Conservation (phyloP, 495 filamentous ascomycete genomes). For the Penicillium lagena region DNA sequence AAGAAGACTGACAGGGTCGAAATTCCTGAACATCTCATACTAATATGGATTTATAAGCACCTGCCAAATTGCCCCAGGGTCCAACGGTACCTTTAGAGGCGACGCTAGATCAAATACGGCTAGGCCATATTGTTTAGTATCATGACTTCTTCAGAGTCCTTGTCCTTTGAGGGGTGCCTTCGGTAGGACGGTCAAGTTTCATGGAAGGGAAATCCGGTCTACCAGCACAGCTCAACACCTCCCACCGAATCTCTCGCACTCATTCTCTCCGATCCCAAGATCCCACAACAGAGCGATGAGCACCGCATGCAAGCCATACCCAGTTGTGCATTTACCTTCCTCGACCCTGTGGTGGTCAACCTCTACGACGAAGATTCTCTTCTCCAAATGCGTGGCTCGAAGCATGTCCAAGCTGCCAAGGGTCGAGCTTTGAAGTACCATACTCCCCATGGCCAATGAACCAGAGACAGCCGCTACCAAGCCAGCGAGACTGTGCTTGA, state of each 20-base stretch:
- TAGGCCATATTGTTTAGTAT: too few relatives aligned
- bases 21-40: too few relatives aligned
- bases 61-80: too few relatives aligned
- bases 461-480: neutral
- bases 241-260: conserved; percentile 27
- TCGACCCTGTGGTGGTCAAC: conserved; percentile 3
- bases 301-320: conserved; percentile 1
- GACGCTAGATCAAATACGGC: too few relatives aligned
- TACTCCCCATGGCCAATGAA: conserved; percentile 20
- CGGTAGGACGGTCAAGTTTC: too few relatives aligned
- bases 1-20: too few relatives aligned
- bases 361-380: too few relatives aligned
- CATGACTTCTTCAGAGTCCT: too few relatives aligned
- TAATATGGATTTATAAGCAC: too few relatives aligned
- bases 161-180: too few relatives aligned
- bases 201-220: conserved; percentile 14
- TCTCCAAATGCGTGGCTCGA: neutral
- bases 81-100: too few relatives aligned
- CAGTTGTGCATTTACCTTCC: neutral
- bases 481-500: conserved; percentile 1
- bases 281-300: neutral
- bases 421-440: conserved; percentile 20
- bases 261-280: conserved; percentile 13
- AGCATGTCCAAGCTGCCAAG: conserved; percentile 9
- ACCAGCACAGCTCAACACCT: conserved; percentile 14